Evolutionary conservation across 2,329 filamentous ascomycete genomes (phyloP).

Genomic region (Cordyceps javanica): DNA sequence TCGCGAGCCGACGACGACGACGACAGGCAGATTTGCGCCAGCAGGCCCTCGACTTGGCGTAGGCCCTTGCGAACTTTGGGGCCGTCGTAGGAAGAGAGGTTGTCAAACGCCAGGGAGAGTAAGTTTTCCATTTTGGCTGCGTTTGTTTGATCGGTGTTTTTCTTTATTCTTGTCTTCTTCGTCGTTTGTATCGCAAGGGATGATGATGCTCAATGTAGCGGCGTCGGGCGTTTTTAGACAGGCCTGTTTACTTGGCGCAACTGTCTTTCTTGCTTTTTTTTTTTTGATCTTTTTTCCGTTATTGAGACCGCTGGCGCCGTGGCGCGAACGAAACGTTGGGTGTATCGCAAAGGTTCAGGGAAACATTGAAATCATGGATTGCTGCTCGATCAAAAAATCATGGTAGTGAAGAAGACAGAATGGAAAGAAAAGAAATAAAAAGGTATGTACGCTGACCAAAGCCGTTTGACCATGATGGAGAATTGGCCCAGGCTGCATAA

Average conservation of each 20-base stretch:
- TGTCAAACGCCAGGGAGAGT: conserved; percentile 89
- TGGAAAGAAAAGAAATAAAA: background rate
- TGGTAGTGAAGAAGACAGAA: background rate
- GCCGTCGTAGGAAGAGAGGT: conserved; percentile 86
- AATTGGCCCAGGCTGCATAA: background rate
- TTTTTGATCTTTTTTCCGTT: no score
- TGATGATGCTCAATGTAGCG: background rate
- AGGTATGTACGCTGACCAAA: background rate
- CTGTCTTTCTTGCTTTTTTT: background rate
- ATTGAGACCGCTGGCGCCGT: background rate
- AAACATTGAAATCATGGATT: background rate
- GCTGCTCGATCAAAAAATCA: background rate
- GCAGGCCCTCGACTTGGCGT: conserved; percentile 85
- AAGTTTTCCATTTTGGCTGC: conserved; percentile 71
- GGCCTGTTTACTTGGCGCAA: background rate
- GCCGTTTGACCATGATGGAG: background rate
- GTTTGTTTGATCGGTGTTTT: conserved; percentile 9
- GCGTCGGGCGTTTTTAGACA: background rate
- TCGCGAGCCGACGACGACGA: conserved; percentile 18
- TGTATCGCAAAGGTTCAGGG: background rate
- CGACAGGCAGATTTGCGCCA: conserved; percentile 90
- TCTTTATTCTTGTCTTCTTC: background rate
- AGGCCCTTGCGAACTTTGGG: conserved; percentile 89
- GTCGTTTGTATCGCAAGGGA: background rate
- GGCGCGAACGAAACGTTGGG: background rate